Conservation (phyloP, 441 rosid species). For the Arabidopsis lyrata region DNA sequence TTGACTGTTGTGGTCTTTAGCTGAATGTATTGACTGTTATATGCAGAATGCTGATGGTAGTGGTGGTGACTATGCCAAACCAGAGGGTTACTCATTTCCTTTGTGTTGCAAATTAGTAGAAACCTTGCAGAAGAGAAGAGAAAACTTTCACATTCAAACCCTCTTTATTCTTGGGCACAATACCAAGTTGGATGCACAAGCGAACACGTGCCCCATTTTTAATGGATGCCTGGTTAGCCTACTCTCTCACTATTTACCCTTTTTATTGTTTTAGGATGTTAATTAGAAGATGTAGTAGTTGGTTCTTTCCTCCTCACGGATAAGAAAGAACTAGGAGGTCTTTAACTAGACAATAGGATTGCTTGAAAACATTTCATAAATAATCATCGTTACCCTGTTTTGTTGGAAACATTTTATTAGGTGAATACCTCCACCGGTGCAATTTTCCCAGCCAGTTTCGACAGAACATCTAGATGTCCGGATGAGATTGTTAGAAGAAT, state of each 20-base stretch:
- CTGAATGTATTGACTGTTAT: constrained; percentile 46
- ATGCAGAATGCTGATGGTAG: constrained; percentile 58
- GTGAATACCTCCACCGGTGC: constrained; percentile 72
- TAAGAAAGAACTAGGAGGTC: background rate
- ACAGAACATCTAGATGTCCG: constrained; percentile 72
- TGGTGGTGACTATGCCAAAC: constrained; percentile 38
- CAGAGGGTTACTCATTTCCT: constrained; percentile 69
- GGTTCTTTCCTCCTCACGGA: background rate
- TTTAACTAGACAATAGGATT: background rate
- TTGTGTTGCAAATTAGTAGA: constrained; percentile 74
- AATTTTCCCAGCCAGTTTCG: constrained; percentile 69
- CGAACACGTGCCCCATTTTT: constrained; percentile 68
- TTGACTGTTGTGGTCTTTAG: constrained; percentile 48
- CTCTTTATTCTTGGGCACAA: constrained; percentile 76
- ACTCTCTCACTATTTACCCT: constrained; percentile 15
- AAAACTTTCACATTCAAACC: constrained; percentile 69
- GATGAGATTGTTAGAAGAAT: constrained; percentile 86
- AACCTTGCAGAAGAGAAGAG: constrained; percentile 62
- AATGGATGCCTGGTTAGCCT: constrained; percentile 75
- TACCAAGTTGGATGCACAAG: constrained; percentile 69
- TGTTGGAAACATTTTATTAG: constrained; percentile 48
- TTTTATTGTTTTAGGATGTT: background rate
- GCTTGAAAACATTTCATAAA: background rate
- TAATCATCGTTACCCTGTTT: background rate
- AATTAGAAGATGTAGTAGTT: background rate